Percentiles rank a stretch among this genome's conserved stretches.
phyloP scores from a whole-genome alignment of 805 yeast species.

The Saccharomyces paradoxus region DNA sequence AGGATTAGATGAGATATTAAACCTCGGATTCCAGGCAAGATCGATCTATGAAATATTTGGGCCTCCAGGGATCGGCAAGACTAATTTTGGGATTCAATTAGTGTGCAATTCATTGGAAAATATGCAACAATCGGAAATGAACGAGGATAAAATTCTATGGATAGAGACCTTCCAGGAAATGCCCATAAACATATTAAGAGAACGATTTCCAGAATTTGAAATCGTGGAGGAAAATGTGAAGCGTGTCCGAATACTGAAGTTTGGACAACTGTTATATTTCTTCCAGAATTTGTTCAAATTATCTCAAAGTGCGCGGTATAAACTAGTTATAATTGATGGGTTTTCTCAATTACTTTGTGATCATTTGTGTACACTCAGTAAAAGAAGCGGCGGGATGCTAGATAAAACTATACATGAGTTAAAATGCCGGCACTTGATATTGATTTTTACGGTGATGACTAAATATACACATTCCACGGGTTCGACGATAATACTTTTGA shows the following conservation, averaged over 20 bases:
- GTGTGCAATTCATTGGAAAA: constrained; percentile 5
- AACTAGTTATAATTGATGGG: constrained; percentile 25
- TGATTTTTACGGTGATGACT: constrained; percentile 23
- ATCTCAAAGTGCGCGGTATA: constrained; percentile 5
- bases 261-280: constrained; percentile 21
- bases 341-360: constrained; percentile 25
- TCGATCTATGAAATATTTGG: constrained; percentile 30
- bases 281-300: constrained; percentile 12
- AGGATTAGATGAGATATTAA: constrained; percentile 16
- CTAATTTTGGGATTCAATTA: constrained; percentile 19
- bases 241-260: constrained; percentile 14
- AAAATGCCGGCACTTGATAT: constrained; percentile 22
- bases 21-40: constrained; percentile 22
- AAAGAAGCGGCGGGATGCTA: constrained; percentile 1
- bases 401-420: constrained; percentile 18
- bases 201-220: background rate
- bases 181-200: constrained; percentile 2
- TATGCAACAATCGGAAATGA: background rate
- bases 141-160: constrained; percentile 20
- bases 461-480: constrained; percentile 19
- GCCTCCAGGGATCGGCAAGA: constrained; percentile 29
- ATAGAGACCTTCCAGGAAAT: constrained; percentile 20
- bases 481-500: constrained; percentile 19
- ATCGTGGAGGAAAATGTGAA: background rate
- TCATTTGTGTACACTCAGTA: constrained; percentile 11